phyloP scores from a whole-genome alignment of 2,329 filamentous ascomycete genomes.

The Fusarium sulawesiense region DNA sequence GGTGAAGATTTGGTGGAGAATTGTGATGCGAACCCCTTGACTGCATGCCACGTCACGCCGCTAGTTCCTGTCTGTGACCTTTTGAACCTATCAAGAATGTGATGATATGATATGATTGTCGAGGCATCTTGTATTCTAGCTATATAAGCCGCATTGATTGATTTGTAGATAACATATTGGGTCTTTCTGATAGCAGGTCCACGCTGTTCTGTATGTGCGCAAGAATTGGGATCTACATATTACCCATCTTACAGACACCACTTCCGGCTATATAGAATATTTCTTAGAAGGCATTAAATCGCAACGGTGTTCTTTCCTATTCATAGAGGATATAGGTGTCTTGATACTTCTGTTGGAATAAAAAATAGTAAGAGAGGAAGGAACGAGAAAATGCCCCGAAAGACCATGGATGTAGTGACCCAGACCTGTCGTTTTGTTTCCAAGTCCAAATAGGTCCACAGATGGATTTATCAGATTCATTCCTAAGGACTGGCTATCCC shows the following conservation, averaged over 20 bases:
- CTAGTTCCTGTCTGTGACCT: not conserved
- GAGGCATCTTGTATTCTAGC: rapidly evolving
- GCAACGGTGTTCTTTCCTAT: not conserved
- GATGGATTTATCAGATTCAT: rapidly evolving
- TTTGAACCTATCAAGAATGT: not conserved
- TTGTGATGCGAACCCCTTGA: not conserved
- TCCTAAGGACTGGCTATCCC: rapidly evolving
- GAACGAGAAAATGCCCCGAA: too few species aligned
- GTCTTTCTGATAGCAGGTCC: too few species aligned
- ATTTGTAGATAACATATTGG: not conserved
- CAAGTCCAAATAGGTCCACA: rapidly evolving
- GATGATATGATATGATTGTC: not conserved
- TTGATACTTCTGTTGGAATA: too few species aligned
- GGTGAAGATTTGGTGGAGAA: not conserved
- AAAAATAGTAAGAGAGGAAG: too few species aligned
- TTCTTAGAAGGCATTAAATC: rapidly evolving
- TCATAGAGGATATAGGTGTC: rapidly evolving
- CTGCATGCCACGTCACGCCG: not conserved
- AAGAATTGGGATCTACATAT: not conserved
- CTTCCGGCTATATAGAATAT: not conserved
- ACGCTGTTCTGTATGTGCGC: not conserved
- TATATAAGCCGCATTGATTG: not conserved
- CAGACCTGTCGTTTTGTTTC: not conserved
- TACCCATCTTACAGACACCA: not conserved
- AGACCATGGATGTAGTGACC: not conserved